Evolutionary conservation across 2,329 filamentous ascomycete species (phyloP), one percentile per base, ranked within the genome.

Genomic region (Phaeophleospora eucalypticola): DNA sequence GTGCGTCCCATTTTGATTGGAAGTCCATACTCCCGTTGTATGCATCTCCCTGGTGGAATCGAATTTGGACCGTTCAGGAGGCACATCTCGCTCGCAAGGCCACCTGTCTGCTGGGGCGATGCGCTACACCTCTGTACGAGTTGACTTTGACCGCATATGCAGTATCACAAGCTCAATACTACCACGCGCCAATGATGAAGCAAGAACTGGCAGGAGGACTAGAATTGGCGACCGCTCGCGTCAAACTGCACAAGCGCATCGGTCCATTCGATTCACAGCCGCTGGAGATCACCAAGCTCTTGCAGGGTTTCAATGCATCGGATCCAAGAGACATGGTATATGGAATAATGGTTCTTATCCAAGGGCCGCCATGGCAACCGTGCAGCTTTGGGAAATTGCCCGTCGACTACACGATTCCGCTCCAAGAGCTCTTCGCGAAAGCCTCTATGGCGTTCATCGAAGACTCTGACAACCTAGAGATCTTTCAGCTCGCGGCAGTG

Each of bases 21-120:
- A 6, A 12, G 6, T 6, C 24, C 24, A 29, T 29, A 6, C 6
- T 6, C 24, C 7, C 7, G 7, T 7, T 29, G 12, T 29, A 29
- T 12, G 12, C 6, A 6, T 29, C 24, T 29, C 6, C 24, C 7
- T 38, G 36, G 36, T 38, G 36, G 36, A 3, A 14, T 6, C 36
- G 36, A 3, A 38, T 38, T 17, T 38, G 36, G 36, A 38, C 36
- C 3, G 36, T 38, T 19, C 36, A 38, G 17, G 36, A 38, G 19
- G 36, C 15, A n/a, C 36, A 18, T 15, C 36, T 38, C 17, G n/a
- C 36, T 17, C 10, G n/a, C 14, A 38, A 19, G 4, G 15, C 36
- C 6, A 38, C 17, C 17, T 19, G 15, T 17, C n/a, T 17, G 12
- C 19, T 15, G 15, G 36, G 36, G n/a, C n/a, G 19, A 17, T 17